Base-by-base conservation (phyloP, 495 filamentous ascomycete genomes). In the Geoglossum glabrum region DNA sequence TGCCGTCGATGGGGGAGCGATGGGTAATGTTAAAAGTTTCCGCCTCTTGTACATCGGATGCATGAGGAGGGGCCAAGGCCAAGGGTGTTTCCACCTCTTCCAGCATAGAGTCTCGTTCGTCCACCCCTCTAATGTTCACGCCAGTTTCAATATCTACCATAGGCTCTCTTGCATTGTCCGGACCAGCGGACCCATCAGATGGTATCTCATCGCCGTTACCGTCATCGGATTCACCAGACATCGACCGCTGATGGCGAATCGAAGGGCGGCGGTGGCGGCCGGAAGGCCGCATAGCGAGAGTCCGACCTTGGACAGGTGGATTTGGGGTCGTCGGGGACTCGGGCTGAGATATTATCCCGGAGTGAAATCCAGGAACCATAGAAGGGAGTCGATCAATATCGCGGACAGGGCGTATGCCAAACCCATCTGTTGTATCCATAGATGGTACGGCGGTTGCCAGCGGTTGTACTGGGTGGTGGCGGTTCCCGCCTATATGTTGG, bases 1-100 rank as follows among this genome's bases (percentile, higher is more conserved):
- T 95, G 21, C 87, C 87, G 69, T 95, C 90, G 27, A 93, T 79
- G 4, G 82, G 76, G 33, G 83, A 85, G 43, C 87, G 82, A 66
- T 95, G 92, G n/a, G 87, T 90, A 64, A 98, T 95, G 67, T 95
- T 93, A 69, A 98, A 95, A 0, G 88, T 89, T 60, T 89, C 87
- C 3, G 81, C 77, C 50, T 95, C 90, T 61, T 84, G 85, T 15
- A 81, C 76, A 65, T 92, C 89, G 0, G 90, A 86, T 0, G 83
- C 83, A 55, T 88, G 85, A 1, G 83, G 82, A 7, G 85, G 83
- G 10, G 81, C 79, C 54, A 95, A 67, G 56, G 81, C 82, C 56
- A 95, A 80, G 15, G 83, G 74, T 1, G 86, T 77, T 40, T 80
- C 79, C n/a, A 84, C 81, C 31, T 79, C 81, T 45, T 86, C 84